These are phyloP conservation scores for Paxillus involutus DNA, from an alignment of 768 basidiomycete species.

Conservation along the genomic window DNA sequence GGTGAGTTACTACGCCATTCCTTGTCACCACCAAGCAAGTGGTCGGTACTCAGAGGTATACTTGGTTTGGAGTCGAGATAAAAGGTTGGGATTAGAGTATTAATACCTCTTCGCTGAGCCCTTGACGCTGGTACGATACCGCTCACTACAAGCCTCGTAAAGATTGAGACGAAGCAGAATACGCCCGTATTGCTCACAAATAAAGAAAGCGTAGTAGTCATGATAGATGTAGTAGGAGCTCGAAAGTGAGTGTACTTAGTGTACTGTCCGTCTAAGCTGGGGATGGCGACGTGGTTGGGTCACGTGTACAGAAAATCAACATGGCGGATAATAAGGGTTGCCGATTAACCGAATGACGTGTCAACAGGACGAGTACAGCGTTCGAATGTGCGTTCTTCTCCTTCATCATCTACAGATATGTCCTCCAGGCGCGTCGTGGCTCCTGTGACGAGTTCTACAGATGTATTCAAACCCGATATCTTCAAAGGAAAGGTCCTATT, in stretches of 20 bases:
- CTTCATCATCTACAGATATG: constrained; percentile 29
- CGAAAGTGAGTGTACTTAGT: background rate
- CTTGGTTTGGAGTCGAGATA: no score
- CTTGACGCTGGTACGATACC: constrained; percentile 8
- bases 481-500: constrained; percentile 91
- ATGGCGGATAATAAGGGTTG: background rate
- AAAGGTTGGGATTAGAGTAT: no score
- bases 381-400: no score
- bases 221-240: background rate
- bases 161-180: constrained; percentile 27
- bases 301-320: constrained; percentile 26
- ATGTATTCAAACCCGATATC: constrained; percentile 74
- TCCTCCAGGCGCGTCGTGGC: constrained; percentile 40
- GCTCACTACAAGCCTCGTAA: constrained; percentile 22
- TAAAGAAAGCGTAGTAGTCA: constrained; percentile 20
- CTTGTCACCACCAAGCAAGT: no score
- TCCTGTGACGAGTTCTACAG: constrained; percentile 51
- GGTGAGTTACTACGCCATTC: no score
- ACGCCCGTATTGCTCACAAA: constrained; percentile 24
- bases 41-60: no score
- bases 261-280: background rate
- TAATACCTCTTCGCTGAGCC: no score
- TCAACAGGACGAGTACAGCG: background rate
- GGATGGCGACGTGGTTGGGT: constrained; percentile 7
- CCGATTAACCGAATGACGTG: background rate